Evolutionary conservation across 2,329 filamentous ascomycete genomes (phyloP), one percentile per base, ranked within the genome.

Genomic region (Exophiala calicioides): DNA sequence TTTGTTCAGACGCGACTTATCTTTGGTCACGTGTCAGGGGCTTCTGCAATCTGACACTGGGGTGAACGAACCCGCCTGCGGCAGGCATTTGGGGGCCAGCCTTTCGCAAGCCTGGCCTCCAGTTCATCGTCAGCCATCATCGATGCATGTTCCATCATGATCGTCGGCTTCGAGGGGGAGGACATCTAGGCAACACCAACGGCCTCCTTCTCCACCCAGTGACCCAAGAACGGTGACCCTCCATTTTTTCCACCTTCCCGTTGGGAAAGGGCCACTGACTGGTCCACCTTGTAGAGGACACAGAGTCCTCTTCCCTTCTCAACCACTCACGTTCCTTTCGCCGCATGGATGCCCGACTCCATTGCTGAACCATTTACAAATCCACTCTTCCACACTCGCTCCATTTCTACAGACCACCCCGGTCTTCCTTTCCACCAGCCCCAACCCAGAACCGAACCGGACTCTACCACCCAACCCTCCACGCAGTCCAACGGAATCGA

Each of bases 261-360:
- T 35, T 24, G 16, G 15, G 18, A 36, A 16, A 38, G 19, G n/a
- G n/a, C 26, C 20, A 18, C 20, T 37, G 35, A 37, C 32, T 42
- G 27, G 45, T 45, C 44, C 16, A 19, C 26, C 34, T 36, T 27
- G 42, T 48, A 51, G 48, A 56, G 53, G 53, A 53, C 51, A 56
- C 47, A 49, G 37, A 55, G 54, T 55, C 52, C 48, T 55, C 45
- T 53, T 45, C 46, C 33, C 23, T 40, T 15, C 26, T 35, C 48
- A 16, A 21, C 52, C 52, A 46, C 40, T 33, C 44, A 49, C 54
- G 32, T 40, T 47, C 40, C 20, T 41, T 47, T 42, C 39, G 50
- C 47, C 42, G 55, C 52, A 46, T 58, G 53, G 53, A 59, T 59
- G 58, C 58, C 58, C 59, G 58, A 57, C 49, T 52, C 55, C 20